phyloP scores from a whole-genome alignment of 139 green algal species.

The Chlorella sp. region DNA sequence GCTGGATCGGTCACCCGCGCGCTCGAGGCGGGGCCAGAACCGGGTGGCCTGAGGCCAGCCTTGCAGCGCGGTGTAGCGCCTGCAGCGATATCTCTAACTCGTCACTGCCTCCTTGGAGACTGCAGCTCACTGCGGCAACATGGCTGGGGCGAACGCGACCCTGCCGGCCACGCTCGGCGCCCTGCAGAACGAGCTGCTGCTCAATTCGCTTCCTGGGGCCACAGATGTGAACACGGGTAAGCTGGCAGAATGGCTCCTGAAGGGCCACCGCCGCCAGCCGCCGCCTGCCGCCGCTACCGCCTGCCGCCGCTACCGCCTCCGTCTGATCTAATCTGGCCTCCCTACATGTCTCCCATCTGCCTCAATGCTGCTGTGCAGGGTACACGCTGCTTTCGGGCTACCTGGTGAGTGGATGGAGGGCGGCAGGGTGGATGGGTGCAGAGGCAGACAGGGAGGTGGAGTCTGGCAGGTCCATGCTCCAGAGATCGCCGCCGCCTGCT shows the following conservation, averaged over 20 bases:
- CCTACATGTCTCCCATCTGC: not conserved
- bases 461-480: no score
- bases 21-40: no score
- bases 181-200: not conserved
- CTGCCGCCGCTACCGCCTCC: not conserved
- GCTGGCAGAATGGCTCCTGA: not conserved
- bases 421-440: no score
- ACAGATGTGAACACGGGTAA: slow-evolving; percentile 1
- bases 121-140: no score
- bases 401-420: slow-evolving; percentile 8
- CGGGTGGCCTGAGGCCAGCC: not conserved
- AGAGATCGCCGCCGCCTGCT: no score
- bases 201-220: not conserved
- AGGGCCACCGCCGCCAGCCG: not conserved
- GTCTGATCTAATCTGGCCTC: not conserved
- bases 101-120: not conserved
- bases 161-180: not conserved
- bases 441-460: no score
- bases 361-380: not conserved
- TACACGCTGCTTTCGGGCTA: slow-evolving; percentile 12
- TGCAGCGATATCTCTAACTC: not conserved
- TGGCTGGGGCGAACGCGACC: no score
- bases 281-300: not conserved
- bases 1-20: no score
- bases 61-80: no score